A percentile compares a stretch with the other conserved stretches of the same genome.
phyloP scores from a whole-genome alignment of 495 filamentous ascomycete species.

The Neurospora cerealis region DNA sequence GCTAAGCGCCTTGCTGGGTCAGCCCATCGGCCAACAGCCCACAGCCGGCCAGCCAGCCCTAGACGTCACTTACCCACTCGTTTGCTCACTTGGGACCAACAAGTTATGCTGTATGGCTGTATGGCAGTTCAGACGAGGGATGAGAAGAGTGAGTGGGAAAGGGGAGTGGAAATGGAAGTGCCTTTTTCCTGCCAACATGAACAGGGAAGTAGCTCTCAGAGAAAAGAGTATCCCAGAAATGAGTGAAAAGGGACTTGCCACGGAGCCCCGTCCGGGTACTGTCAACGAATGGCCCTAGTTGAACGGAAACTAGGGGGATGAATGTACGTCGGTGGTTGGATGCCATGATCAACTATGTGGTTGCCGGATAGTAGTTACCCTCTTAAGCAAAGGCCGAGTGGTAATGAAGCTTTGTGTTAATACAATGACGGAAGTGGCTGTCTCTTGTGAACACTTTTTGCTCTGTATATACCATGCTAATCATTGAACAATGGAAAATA shows the following conservation, averaged over 20 bases:
- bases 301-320: not conserved
- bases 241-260: not conserved
- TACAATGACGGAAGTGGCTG: not conserved
- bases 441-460: not conserved
- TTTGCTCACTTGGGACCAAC: no score
- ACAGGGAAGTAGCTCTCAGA: no score
- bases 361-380: not conserved
- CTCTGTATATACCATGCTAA: not conserved
- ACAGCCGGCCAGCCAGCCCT: not conserved
- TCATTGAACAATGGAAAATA: not conserved
- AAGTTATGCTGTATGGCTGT: no score
- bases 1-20: not conserved
- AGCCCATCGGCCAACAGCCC: not conserved
- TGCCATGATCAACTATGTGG: not conserved
- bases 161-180: not conserved
- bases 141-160: not conserved
- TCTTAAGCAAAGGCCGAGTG: not conserved
- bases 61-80: no score
- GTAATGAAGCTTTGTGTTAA: not conserved
- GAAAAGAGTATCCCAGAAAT: not conserved
- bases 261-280: not conserved
- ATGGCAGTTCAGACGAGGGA: no score
- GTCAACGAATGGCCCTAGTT: not conserved
- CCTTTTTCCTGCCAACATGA: no score
- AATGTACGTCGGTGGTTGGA: not conserved